phyloP scores from a whole-genome alignment of 176 grass and related monocot species.

The Aegilops bicornis region DNA sequence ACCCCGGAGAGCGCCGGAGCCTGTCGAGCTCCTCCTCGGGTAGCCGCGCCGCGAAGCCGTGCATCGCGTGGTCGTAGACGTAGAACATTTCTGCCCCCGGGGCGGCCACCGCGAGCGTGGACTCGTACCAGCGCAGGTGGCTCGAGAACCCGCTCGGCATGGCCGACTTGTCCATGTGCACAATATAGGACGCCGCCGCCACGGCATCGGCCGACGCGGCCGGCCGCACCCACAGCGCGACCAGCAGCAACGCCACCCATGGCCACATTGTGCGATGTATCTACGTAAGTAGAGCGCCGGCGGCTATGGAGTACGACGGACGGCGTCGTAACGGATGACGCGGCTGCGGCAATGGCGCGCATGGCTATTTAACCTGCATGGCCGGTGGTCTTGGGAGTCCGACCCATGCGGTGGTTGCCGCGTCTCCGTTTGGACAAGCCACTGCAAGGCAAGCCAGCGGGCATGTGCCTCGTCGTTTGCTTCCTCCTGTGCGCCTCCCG shows the following conservation, averaged over 20 bases:
- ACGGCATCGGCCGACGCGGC: neutral
- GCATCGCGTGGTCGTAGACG: constrained; percentile 64
- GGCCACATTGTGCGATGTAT: neutral
- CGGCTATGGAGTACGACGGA: neutral
- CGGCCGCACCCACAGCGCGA: neutral
- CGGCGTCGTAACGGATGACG: neutral
- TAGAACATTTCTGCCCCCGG: constrained; percentile 39
- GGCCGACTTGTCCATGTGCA: constrained; percentile 85
- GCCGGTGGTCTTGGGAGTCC: neutral
- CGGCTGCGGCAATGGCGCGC: neutral
- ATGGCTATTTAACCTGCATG: constrained; percentile 20
- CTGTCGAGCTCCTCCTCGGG: constrained; percentile 21
- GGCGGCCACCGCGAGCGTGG: constrained; percentile 41
- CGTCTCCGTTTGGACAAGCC: constrained; percentile 16
- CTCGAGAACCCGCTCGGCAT: constrained; percentile 60
- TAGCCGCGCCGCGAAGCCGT: constrained; percentile 63
- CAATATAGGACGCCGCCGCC: constrained; percentile 54
- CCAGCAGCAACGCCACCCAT: neutral
- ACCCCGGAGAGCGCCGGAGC: constrained; percentile 46
- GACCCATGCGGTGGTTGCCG: constrained; percentile 27
- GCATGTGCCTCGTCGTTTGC: constrained; percentile 14
- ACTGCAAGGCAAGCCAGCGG: constrained; percentile 15
- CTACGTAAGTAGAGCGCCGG: neutral
- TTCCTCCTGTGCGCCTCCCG: neutral
- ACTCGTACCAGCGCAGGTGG: constrained; percentile 58